Conservation (phyloP, 805 yeast genomes). For the Tetrapisispora namnaoensis region DNA sequence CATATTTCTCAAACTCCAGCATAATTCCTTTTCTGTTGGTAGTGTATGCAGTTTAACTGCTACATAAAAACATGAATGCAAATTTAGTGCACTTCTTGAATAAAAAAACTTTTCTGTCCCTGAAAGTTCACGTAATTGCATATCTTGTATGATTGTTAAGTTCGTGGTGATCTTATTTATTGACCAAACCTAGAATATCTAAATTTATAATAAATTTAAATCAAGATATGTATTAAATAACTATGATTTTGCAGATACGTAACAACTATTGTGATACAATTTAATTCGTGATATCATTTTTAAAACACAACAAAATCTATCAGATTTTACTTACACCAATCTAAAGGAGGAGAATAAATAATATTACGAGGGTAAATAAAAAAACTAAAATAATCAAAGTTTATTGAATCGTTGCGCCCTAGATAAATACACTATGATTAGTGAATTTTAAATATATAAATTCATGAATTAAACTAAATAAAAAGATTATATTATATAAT, state of each 20-base stretch:
- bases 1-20: constrained; percentile 7
- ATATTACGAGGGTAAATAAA: too few relatives aligned
- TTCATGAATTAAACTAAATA: constrained; percentile 5
- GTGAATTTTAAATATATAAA: background rate
- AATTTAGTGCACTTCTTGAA: constrained; percentile 16
- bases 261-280: too few relatives aligned
- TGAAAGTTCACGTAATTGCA: constrained; percentile 4
- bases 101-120: constrained; percentile 18
- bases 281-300: too few relatives aligned
- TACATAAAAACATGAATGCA: constrained; percentile 22
- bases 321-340: background rate
- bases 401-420: constrained; percentile 4
- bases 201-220: too few relatives aligned
- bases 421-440: constrained; percentile 1
- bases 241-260: too few relatives aligned
- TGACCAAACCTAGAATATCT: background rate
- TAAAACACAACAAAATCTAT: background rate
- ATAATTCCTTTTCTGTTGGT: constrained; percentile 9
- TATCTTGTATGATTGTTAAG: background rate
- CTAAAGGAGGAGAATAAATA: too few relatives aligned
- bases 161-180: too few relatives aligned
- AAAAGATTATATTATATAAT: constrained; percentile 1
- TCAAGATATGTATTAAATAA: too few relatives aligned
- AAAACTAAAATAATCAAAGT: constrained; percentile 1
- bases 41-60: constrained; percentile 14